phyloP scores from a whole-genome alignment of 176 grass and related monocot genomes.

The Themeda triandra region DNA sequence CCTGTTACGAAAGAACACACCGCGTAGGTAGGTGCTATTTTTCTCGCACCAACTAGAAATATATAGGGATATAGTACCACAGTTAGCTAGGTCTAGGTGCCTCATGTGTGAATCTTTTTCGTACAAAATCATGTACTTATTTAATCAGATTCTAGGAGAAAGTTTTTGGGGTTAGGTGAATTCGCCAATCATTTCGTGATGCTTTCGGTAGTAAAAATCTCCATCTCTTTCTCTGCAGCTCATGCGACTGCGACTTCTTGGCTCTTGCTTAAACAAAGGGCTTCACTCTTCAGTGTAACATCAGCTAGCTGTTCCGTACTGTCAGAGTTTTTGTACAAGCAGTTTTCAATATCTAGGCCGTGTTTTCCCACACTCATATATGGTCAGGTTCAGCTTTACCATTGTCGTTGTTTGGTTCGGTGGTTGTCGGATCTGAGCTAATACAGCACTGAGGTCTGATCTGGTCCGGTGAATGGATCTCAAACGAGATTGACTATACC shows the following conservation, averaged over 20 bases:
- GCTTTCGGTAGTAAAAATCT: constrained; percentile 4
- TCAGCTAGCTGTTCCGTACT: not conserved
- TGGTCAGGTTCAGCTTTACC: not conserved
- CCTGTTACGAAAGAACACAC: not conserved
- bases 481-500: not conserved
- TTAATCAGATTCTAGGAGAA: not conserved
- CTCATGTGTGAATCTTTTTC: not conserved
- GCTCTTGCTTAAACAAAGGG: not conserved
- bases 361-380: not conserved
- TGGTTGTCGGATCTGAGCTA: constrained; percentile 49
- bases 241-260: not conserved
- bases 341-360: not conserved
- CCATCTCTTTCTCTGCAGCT: not conserved
- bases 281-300: not conserved
- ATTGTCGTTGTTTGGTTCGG: constrained; percentile 6
- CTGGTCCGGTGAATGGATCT: constrained; percentile 25
- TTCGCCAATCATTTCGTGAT: constrained; percentile 14
- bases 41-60: not conserved
- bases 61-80: not conserved
- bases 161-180: not conserved
- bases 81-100: not conserved
- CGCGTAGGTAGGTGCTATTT: not conserved
- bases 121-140: not conserved
- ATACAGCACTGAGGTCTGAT: constrained; percentile 11
- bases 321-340: not conserved